These are phyloP conservation scores for Colletotrichum australisinense DNA, from an alignment of 2,329 filamentous ascomycete species.

Conservation along the genomic window DNA sequence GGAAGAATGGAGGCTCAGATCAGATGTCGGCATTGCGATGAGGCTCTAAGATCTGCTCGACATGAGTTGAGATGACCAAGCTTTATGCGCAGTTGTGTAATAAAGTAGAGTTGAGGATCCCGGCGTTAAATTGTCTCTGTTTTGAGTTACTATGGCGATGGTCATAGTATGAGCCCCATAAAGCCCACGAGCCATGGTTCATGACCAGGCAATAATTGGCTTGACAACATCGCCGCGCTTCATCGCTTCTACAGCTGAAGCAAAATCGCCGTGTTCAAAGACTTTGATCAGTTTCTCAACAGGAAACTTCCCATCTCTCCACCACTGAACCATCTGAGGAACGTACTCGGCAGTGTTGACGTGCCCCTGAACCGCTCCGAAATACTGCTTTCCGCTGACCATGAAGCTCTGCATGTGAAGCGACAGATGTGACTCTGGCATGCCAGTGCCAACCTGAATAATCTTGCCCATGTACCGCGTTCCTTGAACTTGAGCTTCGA, in stretches of 20 bases:
- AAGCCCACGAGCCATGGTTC: not conserved
- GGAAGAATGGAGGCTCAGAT: not conserved
- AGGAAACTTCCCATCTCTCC: slow-evolving; percentile 46
- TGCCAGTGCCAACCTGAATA: slow-evolving; percentile 61
- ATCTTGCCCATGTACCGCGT: slow-evolving; percentile 58
- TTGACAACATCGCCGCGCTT: slow-evolving; percentile 31
- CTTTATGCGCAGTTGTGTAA: not conserved
- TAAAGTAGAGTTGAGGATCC: not conserved
- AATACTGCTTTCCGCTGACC: slow-evolving; percentile 57
- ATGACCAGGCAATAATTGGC: slow-evolving; percentile 34
- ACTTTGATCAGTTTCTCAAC: slow-evolving; percentile 46
- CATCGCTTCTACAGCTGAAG: slow-evolving; percentile 47
- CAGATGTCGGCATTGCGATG: not conserved
- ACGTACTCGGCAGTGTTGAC: slow-evolving; percentile 53
- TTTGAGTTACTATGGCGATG: not conserved
- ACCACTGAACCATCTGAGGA: slow-evolving; percentile 45
- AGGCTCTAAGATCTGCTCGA: not conserved
- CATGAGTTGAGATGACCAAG: not conserved
- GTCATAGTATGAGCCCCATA: not conserved
- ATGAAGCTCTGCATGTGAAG: slow-evolving; percentile 58
- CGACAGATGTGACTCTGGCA: slow-evolving; percentile 53
- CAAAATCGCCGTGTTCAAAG: slow-evolving; percentile 45
- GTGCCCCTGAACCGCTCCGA: slow-evolving; percentile 49
- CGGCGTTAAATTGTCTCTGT: not conserved
- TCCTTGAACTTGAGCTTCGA: slow-evolving; percentile 54